A percentile compares a stretch with the other conserved stretches of the same genome.
These are phyloP conservation scores for Marasmius tenuissimus DNA, from an alignment of 1,284 basidiomycete species.

Conservation along the genomic window DNA sequence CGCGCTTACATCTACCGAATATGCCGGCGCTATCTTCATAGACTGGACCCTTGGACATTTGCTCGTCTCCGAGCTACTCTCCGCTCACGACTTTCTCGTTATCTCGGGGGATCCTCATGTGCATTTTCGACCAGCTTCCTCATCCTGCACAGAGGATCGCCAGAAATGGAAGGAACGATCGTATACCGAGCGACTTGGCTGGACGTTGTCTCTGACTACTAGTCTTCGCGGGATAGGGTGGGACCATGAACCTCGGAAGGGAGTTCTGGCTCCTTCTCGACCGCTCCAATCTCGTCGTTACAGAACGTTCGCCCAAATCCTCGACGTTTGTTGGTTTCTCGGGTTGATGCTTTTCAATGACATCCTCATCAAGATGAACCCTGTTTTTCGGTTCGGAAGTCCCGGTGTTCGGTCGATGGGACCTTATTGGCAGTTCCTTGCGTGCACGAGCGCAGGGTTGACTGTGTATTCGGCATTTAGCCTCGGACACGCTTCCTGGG, in stretches of 20 bases:
- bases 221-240: constrained; percentile 25
- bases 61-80: constrained; percentile 9
- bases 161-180: constrained; percentile 13
- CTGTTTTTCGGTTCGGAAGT: background rate
- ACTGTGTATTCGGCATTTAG: background rate
- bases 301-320: constrained; percentile 11
- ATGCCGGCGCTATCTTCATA: background rate
- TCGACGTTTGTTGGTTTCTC: background rate
- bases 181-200: constrained; percentile 21
- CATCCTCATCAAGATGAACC: background rate
- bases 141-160: constrained; percentile 2
- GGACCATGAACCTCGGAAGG: constrained; percentile 20
- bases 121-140: constrained; percentile 12
- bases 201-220: constrained; percentile 21
- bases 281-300: constrained; percentile 6
- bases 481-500: background rate
- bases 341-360: background rate
- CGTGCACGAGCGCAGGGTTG: background rate
- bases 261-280: constrained; percentile 19
- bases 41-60: constrained; percentile 4
- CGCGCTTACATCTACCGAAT: background rate
- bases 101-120: constrained; percentile 19
- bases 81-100: constrained; percentile 19
- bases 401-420: background rate
- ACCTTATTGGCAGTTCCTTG: background rate